Evolutionary conservation across 345 rosid genomes (phyloP), one percentile per base, ranked within the genome.

Genomic region (Microthlaspi erraticum): DNA sequence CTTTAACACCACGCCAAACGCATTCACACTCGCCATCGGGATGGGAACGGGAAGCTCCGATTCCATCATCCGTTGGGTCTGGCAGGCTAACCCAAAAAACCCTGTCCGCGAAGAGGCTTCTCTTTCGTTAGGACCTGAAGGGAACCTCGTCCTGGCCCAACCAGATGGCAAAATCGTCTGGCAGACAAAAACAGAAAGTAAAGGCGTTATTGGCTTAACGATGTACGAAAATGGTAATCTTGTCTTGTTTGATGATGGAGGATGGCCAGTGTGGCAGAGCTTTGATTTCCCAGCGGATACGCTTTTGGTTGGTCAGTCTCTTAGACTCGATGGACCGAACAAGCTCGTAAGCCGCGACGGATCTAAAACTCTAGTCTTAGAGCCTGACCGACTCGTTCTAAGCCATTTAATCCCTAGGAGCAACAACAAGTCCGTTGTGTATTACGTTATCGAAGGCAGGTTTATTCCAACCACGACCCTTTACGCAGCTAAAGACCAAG

Each of bases 71-170:
- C 80, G 89, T 3, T 85, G 87, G 89, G 90, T 81, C 0, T 83
- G 90, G 88, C 84, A 82, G 60, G 93, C 85, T 53, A 85, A 87
- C 75, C 68, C 81, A 1, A 80, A 83, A 26, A 66, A 68, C 20
- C 90, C 88, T 0, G 87, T 87, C 8, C 29, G 68, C 2, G 85
- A 83, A 59, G 83, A 74, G 0, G 85, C 88, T 6, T 80, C 88
- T 1, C 65, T 87, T 7, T 42, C 83, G 1, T 57, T 87, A 6
- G 73, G 82, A 1, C 66, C 55, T 0, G 81, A 83, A 0, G 93
- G 88, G 7, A 85, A 85, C 53, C 85, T 87, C 2, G 75, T 81
- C 53, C 49, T 82, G 37, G 85, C 85, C 4, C 50, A 87, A 12
- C 73, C 83, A 5, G 72, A 90, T 10, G 93, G 90, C 29, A 67